These are phyloP conservation scores for Suhomyces canberraensis DNA, from an alignment of 805 yeast genomes.

Conservation along the genomic window DNA sequence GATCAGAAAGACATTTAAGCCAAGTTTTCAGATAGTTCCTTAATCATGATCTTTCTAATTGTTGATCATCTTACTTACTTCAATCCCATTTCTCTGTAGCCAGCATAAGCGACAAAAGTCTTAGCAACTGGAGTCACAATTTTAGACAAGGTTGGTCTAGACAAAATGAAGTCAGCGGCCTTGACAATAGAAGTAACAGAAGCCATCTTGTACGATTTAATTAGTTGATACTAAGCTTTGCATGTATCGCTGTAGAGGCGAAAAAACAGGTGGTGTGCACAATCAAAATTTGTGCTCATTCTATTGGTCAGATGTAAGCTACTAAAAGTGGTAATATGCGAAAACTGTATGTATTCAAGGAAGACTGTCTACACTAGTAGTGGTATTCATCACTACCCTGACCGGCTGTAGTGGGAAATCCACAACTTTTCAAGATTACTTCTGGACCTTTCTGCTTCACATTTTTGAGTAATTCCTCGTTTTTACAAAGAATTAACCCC, in stretches of 20 bases:
- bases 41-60: not conserved
- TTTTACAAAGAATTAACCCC: constrained; percentile 76
- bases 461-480: constrained; percentile 49
- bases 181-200: constrained; percentile 68
- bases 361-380: constrained; percentile 34
- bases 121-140: constrained; percentile 78
- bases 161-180: constrained; percentile 73
- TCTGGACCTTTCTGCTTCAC: constrained; percentile 47
- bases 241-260: not conserved
- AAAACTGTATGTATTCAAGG: too few species aligned
- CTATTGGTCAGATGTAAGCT: constrained; percentile 27
- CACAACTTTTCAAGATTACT: constrained; percentile 58
- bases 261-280: constrained; percentile 2
- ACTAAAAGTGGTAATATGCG: constrained; percentile 20
- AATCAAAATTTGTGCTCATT: constrained; percentile 18
- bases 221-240: not conserved
- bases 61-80: constrained; percentile 33
- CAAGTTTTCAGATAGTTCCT: too few species aligned
- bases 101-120: constrained; percentile 68
- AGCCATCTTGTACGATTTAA: constrained; percentile 51
- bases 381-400: constrained; percentile 60
- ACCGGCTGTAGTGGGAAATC: constrained; percentile 62
- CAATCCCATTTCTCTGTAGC: constrained; percentile 94
- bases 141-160: constrained; percentile 73
- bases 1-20: not conserved